Percentiles rank a stretch among this genome's conserved stretches.
These are phyloP conservation scores for Coffea eugenioides DNA, from an alignment of 257 asterid genomes.

Conservation along the genomic window DNA sequence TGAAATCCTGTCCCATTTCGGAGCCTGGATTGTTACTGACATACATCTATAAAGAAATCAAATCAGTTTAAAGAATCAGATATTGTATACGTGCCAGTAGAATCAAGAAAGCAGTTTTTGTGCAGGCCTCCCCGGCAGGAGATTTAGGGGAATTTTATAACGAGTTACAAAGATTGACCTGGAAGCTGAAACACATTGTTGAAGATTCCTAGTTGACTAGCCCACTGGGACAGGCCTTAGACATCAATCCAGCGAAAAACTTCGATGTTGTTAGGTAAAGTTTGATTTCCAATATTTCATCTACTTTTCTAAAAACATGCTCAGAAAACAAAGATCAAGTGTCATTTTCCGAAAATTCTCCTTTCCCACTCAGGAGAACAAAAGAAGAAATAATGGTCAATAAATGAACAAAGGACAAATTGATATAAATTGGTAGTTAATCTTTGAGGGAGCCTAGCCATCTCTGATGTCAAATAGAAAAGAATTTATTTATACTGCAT, in stretches of 20 bases:
- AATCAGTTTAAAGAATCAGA: neutral
- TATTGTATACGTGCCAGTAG: neutral
- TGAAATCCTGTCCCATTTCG: constrained; percentile 29
- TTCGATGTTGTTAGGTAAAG: constrained; percentile 9
- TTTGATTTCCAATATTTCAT: constrained; percentile 12
- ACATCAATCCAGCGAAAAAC: neutral
- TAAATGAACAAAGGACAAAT: neutral
- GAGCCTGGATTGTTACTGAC: neutral
- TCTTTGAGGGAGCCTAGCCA: neutral
- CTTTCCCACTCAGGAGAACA: neutral
- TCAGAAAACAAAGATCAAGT: constrained; percentile 4
- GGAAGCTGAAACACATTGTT: constrained; percentile 21
- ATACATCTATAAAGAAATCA: constrained; percentile 12
- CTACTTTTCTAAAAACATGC: constrained; percentile 20
- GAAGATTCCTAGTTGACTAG: constrained; percentile 44
- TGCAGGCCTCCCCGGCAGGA: neutral
- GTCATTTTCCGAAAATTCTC: neutral
- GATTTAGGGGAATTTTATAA: constrained; percentile 18
- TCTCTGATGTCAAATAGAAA: neutral
- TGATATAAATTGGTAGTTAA: neutral
- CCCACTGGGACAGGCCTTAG: constrained; percentile 12
- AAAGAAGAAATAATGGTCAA: neutral
- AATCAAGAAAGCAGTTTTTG: neutral
- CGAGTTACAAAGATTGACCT: constrained; percentile 31
- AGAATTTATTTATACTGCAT: neutral